Evolutionary conservation across 768 basidiomycete species (phyloP).

Genomic region (Boletus huronensis): DNA sequence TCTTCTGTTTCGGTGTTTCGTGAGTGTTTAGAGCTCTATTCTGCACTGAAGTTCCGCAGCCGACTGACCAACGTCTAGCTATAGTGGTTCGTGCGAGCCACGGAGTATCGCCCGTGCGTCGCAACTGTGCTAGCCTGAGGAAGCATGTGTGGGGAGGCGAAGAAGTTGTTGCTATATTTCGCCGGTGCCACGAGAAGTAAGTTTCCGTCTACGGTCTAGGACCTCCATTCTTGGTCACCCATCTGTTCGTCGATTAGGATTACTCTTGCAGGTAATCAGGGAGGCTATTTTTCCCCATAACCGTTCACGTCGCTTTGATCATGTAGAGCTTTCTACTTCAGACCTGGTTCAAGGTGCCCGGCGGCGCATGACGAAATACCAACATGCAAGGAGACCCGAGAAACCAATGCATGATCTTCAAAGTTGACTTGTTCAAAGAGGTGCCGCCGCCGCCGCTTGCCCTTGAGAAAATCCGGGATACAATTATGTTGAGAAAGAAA

Average conservation of each 20-base stretch:
- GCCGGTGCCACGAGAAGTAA: slow-evolving; percentile 1
- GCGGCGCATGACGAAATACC: background rate
- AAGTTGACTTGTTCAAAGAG: background rate
- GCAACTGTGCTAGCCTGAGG: background rate
- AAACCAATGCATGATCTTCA: background rate
- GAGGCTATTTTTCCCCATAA: background rate
- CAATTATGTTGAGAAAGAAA: slow-evolving; percentile 3
- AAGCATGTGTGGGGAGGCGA: background rate
- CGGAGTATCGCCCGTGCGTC: background rate
- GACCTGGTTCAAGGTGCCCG: background rate
- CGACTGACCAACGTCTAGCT: background rate
- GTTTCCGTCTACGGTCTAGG: background rate
- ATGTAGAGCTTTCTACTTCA: background rate
- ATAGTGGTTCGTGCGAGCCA: background rate
- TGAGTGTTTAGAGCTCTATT: background rate
- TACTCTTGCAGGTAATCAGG: background rate
- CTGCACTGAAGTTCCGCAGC: background rate
- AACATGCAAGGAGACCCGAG: background rate
- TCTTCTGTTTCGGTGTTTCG: background rate
- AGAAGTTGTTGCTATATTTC: background rate
- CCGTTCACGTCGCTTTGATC: background rate
- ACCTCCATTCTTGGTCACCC: background rate
- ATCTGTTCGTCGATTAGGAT: slow-evolving; percentile 2
- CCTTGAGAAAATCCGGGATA: background rate
- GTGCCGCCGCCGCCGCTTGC: background rate